Evolutionary conservation across 2,329 filamentous ascomycete genomes (phyloP), one percentile per base, ranked within the genome.

Genomic region (Didymellaceae sp.): DNA sequence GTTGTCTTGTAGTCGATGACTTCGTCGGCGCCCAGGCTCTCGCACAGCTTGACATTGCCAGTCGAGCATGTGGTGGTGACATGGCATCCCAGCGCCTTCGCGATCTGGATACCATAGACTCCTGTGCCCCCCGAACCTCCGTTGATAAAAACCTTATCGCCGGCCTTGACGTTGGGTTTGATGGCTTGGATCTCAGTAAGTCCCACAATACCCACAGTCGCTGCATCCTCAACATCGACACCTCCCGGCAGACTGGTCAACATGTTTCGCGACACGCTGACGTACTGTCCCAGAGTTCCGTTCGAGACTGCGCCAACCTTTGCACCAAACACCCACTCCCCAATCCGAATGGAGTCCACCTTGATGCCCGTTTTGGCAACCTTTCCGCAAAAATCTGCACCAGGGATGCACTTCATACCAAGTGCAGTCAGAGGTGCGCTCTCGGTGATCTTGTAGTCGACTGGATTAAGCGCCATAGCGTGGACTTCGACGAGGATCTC

Each of bases 391-490:
- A 81, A 80, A 60, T 86, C 83, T 59, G 78, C 74, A 14, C 77
- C 77, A 0, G 77, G 77, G 6, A 73, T 52, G 31, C 72, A 48
- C 17, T 72, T 71, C 4, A 76, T 66, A 5, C 81, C 46, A 2
- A 78, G 17, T 5, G 63, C 50, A 17, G 54, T 57, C 10, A 65
- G 22, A 1, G 58, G 58, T 28, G 60, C 68, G 21, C 78, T 70
- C 62, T 87, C 84, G 8, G 82, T 75, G 2, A 82, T 57, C 68
- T 88, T 88, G 77, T 85, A 82, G 75, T 89, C 86, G 21, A 81
- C 81, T 0, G 85, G 85, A 64, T 88, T 88, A 56, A 87, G 65
- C 18, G 80, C 73, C 20, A 77, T 75, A 48, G 77, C 73, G 49
- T 80, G 69, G 6, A 88, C 80, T 54, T 80, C 72, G 39, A 88